Base-by-base conservation (phyloP, 441 rosid genomes). In the Dalechampia spathulata region DNA sequence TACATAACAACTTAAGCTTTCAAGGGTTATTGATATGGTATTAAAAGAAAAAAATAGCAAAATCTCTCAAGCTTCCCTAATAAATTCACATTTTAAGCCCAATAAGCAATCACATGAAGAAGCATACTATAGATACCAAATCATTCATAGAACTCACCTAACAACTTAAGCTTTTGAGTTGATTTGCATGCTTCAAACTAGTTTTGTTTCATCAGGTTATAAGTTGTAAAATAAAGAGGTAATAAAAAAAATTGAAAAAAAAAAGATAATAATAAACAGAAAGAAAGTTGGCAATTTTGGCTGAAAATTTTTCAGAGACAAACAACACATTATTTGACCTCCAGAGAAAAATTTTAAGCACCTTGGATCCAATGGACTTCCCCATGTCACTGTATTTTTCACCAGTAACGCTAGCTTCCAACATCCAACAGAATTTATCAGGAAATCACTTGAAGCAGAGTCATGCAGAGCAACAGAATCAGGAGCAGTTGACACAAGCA, bases 381-480 rank as follows among this genome's bases (percentile, higher is more conserved):
- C 97, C 36, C 83, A 47, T 56, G 90, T 72, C 63, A 87, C 58
- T 66, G 36, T 66, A 64, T 79, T 68, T 60, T 75, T 79, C 64
- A 80, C 80, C 67, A 87, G 67, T 19, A 93, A 63, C 53, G 95
- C 95, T 34, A 90, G 75, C 76, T 89, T 83, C 97, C 97, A 93
- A 28, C 39, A 39, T 61, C 69, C 74, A 55, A 42, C 66, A 19
- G 77, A 67, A 61, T 55, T 77, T 55, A 46, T 66, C 60, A 28
- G 76, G 69, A 14, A 11, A 43, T 65, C 64, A 58, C 69, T 67
- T 44, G 77, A 64, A 51, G 23, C 62, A 63, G 27, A 38, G 41
- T 73, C 64, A 43, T 67, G 58, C 46, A 55, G 72, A 63, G 52
- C 53, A 38, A 68, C 82, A 61, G 66, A 49, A 55, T 77, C 75